Percentiles rank a stretch among this genome's conserved stretches.
Evolutionary conservation across 2,329 filamentous ascomycete genomes (phyloP).

Genomic region (Xylaria sp.): DNA sequence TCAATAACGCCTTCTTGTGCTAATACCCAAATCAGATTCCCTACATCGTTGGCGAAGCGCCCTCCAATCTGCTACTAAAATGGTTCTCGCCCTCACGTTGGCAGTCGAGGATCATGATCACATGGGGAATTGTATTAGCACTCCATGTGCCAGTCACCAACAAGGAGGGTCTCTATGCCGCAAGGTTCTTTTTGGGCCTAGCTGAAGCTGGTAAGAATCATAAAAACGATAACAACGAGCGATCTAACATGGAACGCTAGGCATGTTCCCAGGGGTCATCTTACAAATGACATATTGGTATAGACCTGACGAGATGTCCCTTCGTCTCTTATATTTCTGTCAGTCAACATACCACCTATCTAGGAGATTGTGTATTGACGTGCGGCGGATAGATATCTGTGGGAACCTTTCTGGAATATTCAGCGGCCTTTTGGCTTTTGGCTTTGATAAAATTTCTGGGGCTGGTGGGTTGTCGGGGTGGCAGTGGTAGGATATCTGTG

Average conservation of each 20-base stretch:
- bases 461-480: slow-evolving; percentile 39
- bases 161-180: slow-evolving; percentile 45
- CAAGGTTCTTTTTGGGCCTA: slow-evolving; percentile 47
- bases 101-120: slow-evolving; percentile 50
- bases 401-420: slow-evolving; percentile 41
- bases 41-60: slow-evolving; percentile 48
- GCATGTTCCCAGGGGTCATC: slow-evolving; percentile 50
- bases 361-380: slow-evolving; percentile 7
- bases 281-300: slow-evolving; percentile 56
- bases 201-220: slow-evolving; percentile 34
- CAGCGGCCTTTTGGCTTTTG: slow-evolving; percentile 33
- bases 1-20: too few relatives aligned
- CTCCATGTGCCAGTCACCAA: slow-evolving; percentile 46
- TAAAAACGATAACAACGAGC: slow-evolving; percentile 11
- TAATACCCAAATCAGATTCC: slow-evolving; percentile 39
- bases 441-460: slow-evolving; percentile 37
- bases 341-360: slow-evolving; percentile 11
- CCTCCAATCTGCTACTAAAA: slow-evolving; percentile 49
- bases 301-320: slow-evolving; percentile 53
- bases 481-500: slow-evolving; percentile 35
- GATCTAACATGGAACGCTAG: slow-evolving; percentile 23
- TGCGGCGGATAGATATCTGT: slow-evolving; percentile 34
- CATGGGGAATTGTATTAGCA: slow-evolving; percentile 45
- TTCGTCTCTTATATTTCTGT: slow-evolving; percentile 54
- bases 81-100: slow-evolving; percentile 46